Conservation (phyloP, 2,329 filamentous ascomycete species). For the Phialemoniopsis sp. region DNA sequence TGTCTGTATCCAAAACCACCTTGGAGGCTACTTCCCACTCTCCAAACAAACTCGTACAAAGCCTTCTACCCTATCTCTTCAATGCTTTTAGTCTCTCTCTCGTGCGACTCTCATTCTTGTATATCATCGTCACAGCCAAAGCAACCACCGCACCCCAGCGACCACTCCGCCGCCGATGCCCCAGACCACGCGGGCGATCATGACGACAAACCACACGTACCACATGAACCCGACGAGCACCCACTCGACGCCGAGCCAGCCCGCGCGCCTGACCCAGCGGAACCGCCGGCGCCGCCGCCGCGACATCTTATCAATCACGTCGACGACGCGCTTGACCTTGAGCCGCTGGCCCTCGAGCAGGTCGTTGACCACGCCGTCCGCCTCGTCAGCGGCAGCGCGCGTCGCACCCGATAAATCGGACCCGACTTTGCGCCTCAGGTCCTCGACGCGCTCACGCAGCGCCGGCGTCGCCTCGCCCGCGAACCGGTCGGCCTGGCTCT, state of each 20-base stretch:
- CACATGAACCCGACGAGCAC: constrained; percentile 84
- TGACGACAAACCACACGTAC: constrained; percentile 89
- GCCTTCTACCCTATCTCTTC: too few species aligned
- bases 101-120: too few species aligned
- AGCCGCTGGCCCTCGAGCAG: constrained; percentile 74
- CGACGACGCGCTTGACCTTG: constrained; percentile 74
- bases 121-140: constrained; percentile 81
- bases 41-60: too few species aligned
- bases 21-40: too few species aligned
- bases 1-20: too few species aligned
- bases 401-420: constrained; percentile 57
- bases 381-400: constrained; percentile 67
- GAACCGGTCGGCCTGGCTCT: constrained; percentile 56
- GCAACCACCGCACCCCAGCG: constrained; percentile 68
- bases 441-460: constrained; percentile 44
- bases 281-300: constrained; percentile 63
- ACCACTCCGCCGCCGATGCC: constrained; percentile 58
- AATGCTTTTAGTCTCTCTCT: too few species aligned
- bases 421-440: constrained; percentile 39
- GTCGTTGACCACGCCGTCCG: constrained; percentile 73
- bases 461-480: constrained; percentile 49
- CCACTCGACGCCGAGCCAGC: constrained; percentile 87
- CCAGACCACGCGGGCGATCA: constrained; percentile 63
- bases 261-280: constrained; percentile 68
- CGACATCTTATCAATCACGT: constrained; percentile 74